phyloP scores from a whole-genome alignment of 1,284 basidiomycete genomes.

The Retiboletus flavoniger region DNA sequence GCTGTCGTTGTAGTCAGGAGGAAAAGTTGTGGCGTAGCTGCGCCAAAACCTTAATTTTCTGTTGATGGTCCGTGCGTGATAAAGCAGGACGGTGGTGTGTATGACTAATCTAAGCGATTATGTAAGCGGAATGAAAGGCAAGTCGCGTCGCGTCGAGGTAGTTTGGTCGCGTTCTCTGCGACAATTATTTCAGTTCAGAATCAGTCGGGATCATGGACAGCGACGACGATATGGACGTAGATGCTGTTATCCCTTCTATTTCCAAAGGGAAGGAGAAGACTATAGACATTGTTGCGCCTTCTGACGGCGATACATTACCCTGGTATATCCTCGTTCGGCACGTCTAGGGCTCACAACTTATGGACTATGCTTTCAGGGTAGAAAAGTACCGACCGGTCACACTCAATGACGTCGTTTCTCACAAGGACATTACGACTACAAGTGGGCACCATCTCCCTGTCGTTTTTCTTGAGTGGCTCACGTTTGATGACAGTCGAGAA shows the following conservation, averaged over 20 bases:
- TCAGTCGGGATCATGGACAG: constrained; percentile 45
- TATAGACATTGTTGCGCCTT: constrained; percentile 39
- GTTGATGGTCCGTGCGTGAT: constrained; percentile 49
- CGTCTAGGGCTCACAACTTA: background rate
- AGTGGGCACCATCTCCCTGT: constrained; percentile 53
- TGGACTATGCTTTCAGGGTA: constrained; percentile 59
- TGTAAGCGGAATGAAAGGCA: constrained; percentile 4
- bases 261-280: constrained; percentile 72
- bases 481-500: constrained; percentile 72
- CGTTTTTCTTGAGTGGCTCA: constrained; percentile 5
- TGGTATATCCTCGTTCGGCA: constrained; percentile 49
- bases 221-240: constrained; percentile 54
- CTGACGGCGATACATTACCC: constrained; percentile 65
- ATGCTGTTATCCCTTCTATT: constrained; percentile 31
- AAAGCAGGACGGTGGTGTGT: background rate
- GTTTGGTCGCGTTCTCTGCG: background rate
- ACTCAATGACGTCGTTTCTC: constrained; percentile 90
- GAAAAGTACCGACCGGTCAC: constrained; percentile 92
- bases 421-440: constrained; percentile 89
- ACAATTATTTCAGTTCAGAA: background rate
- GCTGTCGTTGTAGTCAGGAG: constrained; percentile 33
- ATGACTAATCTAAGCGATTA: constrained; percentile 20
- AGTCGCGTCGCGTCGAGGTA: constrained; percentile 28
- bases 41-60: constrained; percentile 33
- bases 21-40: constrained; percentile 14